These are phyloP conservation scores for Hansenula anomala DNA, from an alignment of 1,139 yeast genomes.

Conservation along the genomic window DNA sequence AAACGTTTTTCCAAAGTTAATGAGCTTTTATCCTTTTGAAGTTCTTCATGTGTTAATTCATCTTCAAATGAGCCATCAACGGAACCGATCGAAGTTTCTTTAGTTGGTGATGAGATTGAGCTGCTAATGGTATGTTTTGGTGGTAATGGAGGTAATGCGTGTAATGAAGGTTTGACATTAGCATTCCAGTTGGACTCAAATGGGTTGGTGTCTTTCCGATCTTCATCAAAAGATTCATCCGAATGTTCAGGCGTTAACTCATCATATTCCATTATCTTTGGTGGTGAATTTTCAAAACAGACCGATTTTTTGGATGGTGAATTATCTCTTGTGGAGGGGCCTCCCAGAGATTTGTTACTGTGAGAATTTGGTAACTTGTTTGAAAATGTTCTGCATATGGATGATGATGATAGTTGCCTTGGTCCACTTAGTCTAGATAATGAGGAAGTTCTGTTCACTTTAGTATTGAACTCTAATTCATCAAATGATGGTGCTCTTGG, in stretches of 20 bases:
- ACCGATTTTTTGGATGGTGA: slow-evolving; percentile 31
- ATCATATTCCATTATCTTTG: slow-evolving; percentile 38
- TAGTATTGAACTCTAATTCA: slow-evolving; percentile 22
- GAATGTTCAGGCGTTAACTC: slow-evolving; percentile 33
- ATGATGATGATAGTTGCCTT: slow-evolving; percentile 18
- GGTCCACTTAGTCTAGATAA: slow-evolving; percentile 23
- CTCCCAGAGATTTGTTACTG: slow-evolving; percentile 10
- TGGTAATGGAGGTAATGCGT: slow-evolving; percentile 19
- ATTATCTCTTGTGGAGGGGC: slow-evolving; percentile 16
- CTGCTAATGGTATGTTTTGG: slow-evolving; percentile 22
- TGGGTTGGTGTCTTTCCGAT: slow-evolving; percentile 19
- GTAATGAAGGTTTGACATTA: slow-evolving; percentile 16
- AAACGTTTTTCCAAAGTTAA: slow-evolving; percentile 21
- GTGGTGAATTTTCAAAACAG: slow-evolving; percentile 27
- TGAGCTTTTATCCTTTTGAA: slow-evolving; percentile 9
- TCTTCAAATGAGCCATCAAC: slow-evolving; percentile 8
- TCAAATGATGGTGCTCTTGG: slow-evolving; percentile 23
- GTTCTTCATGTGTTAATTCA: slow-evolving; percentile 20
- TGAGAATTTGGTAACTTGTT: slow-evolving; percentile 11
- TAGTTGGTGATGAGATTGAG: slow-evolving; percentile 20
- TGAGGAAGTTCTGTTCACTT: slow-evolving; percentile 21
- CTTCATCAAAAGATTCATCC: slow-evolving; percentile 22
- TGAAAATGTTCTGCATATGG: slow-evolving; percentile 16
- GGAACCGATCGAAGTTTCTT: slow-evolving; percentile 22
- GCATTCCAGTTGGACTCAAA: slow-evolving; percentile 23